Percentiles rank a stretch among this genome's conserved stretches.
phyloP scores from a whole-genome alignment of 1,284 basidiomycete genomes.

The Somion occarium region DNA sequence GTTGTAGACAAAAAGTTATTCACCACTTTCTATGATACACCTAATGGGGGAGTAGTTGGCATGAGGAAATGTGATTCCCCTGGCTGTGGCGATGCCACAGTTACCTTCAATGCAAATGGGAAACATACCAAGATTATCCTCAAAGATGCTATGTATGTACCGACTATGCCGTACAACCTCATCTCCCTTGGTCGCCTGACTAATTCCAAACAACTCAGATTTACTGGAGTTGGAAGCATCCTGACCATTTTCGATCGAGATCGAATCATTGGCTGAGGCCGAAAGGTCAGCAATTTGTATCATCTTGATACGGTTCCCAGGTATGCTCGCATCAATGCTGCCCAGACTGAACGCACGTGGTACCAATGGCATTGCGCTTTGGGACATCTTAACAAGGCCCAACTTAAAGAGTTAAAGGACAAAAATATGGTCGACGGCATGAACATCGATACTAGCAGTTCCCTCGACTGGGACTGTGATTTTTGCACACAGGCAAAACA shows the following conservation, averaged over 20 bases:
- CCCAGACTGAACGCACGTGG: constrained; percentile 15
- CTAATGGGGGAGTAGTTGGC: constrained; percentile 13
- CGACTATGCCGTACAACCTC: constrained; percentile 28
- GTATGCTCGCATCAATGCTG: background rate
- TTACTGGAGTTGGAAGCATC: constrained; percentile 4
- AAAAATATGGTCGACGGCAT: constrained; percentile 24
- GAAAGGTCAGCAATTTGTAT: constrained; percentile 11
- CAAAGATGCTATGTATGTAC: constrained; percentile 28
- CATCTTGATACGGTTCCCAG: background rate
- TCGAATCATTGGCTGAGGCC: constrained; percentile 4
- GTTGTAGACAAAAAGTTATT: constrained; percentile 13
- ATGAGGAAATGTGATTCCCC: constrained; percentile 14
- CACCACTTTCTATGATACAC: constrained; percentile 9
- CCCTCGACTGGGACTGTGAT: constrained; percentile 18
- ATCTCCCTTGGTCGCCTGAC: constrained; percentile 26
- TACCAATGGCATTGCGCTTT: constrained; percentile 31
- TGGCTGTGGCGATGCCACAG: constrained; percentile 14
- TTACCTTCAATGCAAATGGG: constrained; percentile 13
- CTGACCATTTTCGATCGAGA: constrained; percentile 9
- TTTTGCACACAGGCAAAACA: constrained; percentile 30
- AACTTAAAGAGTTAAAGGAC: constrained; percentile 18
- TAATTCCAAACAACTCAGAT: constrained; percentile 7
- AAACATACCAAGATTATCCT: constrained; percentile 16
- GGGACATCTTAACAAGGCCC: constrained; percentile 25
- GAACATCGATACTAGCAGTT: constrained; percentile 17